Base-by-base conservation (phyloP, 257 asterid genomes). In the Plantago major region DNA sequence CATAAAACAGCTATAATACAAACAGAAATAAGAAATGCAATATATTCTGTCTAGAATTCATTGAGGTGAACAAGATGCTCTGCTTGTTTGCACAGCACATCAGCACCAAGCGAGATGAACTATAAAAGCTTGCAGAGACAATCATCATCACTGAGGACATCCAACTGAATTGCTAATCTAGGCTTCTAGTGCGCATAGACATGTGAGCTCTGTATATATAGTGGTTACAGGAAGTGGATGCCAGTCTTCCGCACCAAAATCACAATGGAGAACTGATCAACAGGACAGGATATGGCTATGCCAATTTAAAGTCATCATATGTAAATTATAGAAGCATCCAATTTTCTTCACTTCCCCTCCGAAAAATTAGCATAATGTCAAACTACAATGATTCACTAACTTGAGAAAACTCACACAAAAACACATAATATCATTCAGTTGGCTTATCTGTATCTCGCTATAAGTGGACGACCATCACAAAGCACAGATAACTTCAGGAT, bases 371-470 rank as follows among this genome's bases (percentile, higher is more conserved):
- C 57, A 55, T 7, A 15, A 11, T 16, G 55, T 26, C 55, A 22
- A 49, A 16, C 55, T 49, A 49, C 12, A 16, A 19, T 5, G 56
- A 33, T 22, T 17, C 12, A 50, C 56, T 50, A 18, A 50, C n/a
- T 16, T 50, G 26, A 22, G 40, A 33, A 33, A 33, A 7, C 40
- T 33, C 40, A 33, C 40, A 33, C 40, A 33, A 33, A 33, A 33
- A 33, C 40, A 33, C 40, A 33, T 33, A 33, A 7, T 0, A 4
- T 33, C 13, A 51, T 37, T 18, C 17, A 16, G 46, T 65, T 37
- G 30, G 54, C 70, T 56, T 13, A 64, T 33, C 19, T 42, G 46
- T 43, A 49, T 53, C 30, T 47, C 66, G 50, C 49, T 71, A 55
- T 53, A 42, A 51, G 40, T 42, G 26, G 37, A 13, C 26, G 55